Base-by-base conservation (phyloP, 225 moss, liverwort and hornwort species). In the Pleurozium schreberi region DNA sequence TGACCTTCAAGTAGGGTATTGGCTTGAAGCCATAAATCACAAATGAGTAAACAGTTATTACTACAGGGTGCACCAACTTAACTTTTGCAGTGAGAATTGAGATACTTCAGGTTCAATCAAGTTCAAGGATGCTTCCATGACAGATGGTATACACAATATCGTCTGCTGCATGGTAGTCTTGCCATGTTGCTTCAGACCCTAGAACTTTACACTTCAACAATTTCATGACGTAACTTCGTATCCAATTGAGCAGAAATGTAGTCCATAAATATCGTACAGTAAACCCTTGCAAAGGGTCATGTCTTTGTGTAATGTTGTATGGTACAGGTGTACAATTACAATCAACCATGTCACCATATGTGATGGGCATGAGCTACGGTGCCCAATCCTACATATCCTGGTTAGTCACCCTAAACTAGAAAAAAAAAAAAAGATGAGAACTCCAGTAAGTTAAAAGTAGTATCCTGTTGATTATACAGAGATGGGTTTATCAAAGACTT, bases 321-420 rank as follows among this genome's bases (percentile, higher is more conserved):
- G 82, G 73, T 92, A 94, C 93, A 94, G 40, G 84, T 88, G 82
- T 79, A 87, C 65, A 90, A 69, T 82, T 94, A 92, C 92, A 92
- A 88, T 81, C 90, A 90, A 84, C 81, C 64, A 90, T 45, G 52
- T 85, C 89, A 88, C 81, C 85, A 83, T 61, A 52, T 60, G 85
- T 73, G 74, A 87, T 43, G 75, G 84, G 91, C 69, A 83, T 30
- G 75, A 22, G 10, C 45, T 33, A 26, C 50, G 12, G 33, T 58
- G 49, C 45, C 85, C 85, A 85, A 75, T 73, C 66, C 65, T 52
- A 10, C 43, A 85, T 83, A 82, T 47, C 88, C 77, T 86, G 63
- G 62, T 38, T 40, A 75, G 89, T 68, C 84, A 67, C 58, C 79
- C 74, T 84, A 84, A 62, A 84, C 81, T 68, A 71, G 45, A 30